Evolutionary conservation across 768 basidiomycete species (phyloP).

Genomic region (Leccinum boreale): DNA sequence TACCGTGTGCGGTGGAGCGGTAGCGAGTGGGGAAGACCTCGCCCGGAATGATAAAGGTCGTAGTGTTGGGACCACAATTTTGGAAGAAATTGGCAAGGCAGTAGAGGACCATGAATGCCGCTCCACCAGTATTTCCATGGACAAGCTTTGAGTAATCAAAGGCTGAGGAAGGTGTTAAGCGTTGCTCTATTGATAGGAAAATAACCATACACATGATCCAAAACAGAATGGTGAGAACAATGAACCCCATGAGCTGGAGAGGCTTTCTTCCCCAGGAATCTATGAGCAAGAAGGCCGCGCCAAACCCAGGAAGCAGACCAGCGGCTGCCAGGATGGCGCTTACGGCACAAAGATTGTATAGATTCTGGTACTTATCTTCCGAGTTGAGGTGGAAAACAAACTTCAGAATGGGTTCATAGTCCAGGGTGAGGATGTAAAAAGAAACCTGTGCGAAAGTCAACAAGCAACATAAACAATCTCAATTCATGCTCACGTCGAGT

Average conservation of each 20-base stretch:
- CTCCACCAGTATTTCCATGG: constrained; percentile 30
- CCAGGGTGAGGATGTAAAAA: constrained; percentile 82
- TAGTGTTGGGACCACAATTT: constrained; percentile 78
- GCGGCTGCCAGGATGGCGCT: constrained; percentile 69
- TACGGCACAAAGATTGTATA: constrained; percentile 60
- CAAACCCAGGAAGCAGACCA: constrained; percentile 78
- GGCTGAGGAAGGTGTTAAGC: constrained; percentile 35
- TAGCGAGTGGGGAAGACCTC: constrained; percentile 85
- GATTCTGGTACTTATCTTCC: constrained; percentile 44
- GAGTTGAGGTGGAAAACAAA: neutral
- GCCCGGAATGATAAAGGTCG: constrained; percentile 75
- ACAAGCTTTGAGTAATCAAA: constrained; percentile 56
- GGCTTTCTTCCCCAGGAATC: constrained; percentile 77
- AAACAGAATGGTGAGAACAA: constrained; percentile 59
- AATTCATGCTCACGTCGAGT: constrained; percentile 53
- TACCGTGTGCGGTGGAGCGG: constrained; percentile 77
- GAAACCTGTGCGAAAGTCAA: constrained; percentile 48
- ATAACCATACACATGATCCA: constrained; percentile 54
- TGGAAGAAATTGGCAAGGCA: constrained; percentile 83
- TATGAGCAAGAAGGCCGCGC: constrained; percentile 50
- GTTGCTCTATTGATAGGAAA: neutral
- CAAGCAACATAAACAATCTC: neutral
- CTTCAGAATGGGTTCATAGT: constrained; percentile 38
- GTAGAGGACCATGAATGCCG: constrained; percentile 71
- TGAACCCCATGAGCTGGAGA: constrained; percentile 76